phyloP scores from a whole-genome alignment of 129 eudicot genomes.

The Chrysanthemum makinoi region DNA sequence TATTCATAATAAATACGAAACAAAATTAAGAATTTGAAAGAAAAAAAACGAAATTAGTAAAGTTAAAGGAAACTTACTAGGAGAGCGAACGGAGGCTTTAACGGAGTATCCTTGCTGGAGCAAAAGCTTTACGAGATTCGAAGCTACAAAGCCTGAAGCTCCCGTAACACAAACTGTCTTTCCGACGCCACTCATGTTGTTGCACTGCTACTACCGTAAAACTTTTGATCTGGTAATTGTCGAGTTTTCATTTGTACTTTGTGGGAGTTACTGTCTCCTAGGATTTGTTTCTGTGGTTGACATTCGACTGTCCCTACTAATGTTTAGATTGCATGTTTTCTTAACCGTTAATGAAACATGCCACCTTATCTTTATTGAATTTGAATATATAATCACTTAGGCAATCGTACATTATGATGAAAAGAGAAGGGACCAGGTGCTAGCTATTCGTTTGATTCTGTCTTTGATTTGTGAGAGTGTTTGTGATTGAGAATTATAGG shows the following conservation, averaged over 20 bases:
- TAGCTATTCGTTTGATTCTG: background rate
- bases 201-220: background rate
- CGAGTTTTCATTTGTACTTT: background rate
- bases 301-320: constrained; percentile 6
- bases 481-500: no score
- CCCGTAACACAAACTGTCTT: constrained; percentile 52
- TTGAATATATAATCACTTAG: no score
- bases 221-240: background rate
- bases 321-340: background rate
- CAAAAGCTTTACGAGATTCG: constrained; percentile 40
- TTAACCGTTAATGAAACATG: background rate
- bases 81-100: constrained; percentile 44
- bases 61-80: constrained; percentile 20
- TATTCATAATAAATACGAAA: background rate
- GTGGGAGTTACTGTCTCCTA: background rate
- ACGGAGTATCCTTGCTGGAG: constrained; percentile 45
- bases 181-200: constrained; percentile 32
- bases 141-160: constrained; percentile 43
- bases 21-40: background rate
- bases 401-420: background rate
- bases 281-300: constrained; percentile 11
- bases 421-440: background rate
- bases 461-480: background rate
- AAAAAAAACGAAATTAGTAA: background rate
- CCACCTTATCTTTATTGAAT: background rate